Conservation (phyloP, 176 grass and related monocot genomes). For the Pontederia crassipes region DNA sequence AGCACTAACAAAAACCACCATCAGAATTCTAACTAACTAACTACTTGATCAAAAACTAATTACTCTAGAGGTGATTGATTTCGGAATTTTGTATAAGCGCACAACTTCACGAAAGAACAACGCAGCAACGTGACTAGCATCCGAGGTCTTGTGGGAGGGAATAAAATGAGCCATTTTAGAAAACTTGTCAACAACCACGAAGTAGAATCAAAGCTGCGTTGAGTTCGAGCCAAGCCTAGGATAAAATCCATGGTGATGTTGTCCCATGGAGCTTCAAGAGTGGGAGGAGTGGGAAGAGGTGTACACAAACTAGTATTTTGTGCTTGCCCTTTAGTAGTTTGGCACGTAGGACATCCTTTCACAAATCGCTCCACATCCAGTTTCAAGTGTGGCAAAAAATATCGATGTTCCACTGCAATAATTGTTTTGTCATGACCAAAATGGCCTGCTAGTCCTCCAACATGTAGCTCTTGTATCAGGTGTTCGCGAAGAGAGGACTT, state of each 20-base stretch:
- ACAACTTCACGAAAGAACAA: neutral
- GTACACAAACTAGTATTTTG: neutral
- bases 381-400: neutral
- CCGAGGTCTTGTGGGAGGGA: no score
- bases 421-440: no score
- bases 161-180: neutral
- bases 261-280: neutral
- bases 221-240: neutral
- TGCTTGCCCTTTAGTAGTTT: neutral
- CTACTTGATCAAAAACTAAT: no score
- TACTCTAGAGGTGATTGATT: no score
- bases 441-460: neutral
- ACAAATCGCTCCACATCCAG: neutral
- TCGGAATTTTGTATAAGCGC: no score
- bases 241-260: neutral
- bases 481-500: neutral
- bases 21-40: no score
- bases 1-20: no score
- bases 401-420: no score
- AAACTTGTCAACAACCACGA: neutral
- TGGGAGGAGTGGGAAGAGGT: neutral
- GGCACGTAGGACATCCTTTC: neutral
- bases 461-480: neutral
- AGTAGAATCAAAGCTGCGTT: neutral
- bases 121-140: neutral